Percentiles rank a stretch among this genome's conserved stretches.
phyloP scores from a whole-genome alignment of 495 filamentous ascomycete genomes.

The Saxophila tyrrhenica region DNA sequence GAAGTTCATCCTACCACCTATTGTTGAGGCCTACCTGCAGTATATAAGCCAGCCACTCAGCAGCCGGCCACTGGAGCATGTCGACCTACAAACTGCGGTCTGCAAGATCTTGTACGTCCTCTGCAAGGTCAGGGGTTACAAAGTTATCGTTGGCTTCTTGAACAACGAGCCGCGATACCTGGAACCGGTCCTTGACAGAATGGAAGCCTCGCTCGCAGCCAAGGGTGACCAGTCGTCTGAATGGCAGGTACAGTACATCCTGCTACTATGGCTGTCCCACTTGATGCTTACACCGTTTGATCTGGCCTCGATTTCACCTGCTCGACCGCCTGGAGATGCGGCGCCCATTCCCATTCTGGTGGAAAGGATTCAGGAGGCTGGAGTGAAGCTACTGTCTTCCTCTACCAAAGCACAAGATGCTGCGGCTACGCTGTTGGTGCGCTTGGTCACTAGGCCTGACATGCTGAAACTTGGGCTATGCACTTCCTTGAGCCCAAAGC shows the following conservation, averaged over 20 bases:
- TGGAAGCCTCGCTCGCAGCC: slow-evolving; percentile 30
- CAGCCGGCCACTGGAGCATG: slow-evolving; percentile 5
- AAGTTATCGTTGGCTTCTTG: slow-evolving; percentile 80
- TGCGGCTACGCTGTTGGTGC: slow-evolving; percentile 67
- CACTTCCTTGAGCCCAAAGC: background rate
- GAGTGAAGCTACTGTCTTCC: slow-evolving; percentile 54
- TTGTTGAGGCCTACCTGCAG: slow-evolving; percentile 63
- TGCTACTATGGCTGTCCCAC: slow-evolving; percentile 87
- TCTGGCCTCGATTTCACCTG: slow-evolving; percentile 61
- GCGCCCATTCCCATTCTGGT: slow-evolving; percentile 22
- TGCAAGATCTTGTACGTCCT: slow-evolving; percentile 74
- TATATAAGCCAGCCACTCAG: slow-evolving; percentile 35
- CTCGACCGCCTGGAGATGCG: background rate
- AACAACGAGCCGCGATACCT: slow-evolving; percentile 77
- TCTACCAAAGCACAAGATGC: slow-evolving; percentile 82
- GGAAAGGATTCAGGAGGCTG: slow-evolving; percentile 57
- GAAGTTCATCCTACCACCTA: slow-evolving; percentile 54
- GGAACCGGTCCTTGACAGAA: slow-evolving; percentile 61
- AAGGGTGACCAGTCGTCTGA: slow-evolving; percentile 31
- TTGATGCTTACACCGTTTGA: slow-evolving; percentile 89
- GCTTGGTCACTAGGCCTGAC: slow-evolving; percentile 70
- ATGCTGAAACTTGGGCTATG: slow-evolving; percentile 66
- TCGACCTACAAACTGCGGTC: slow-evolving; percentile 43
- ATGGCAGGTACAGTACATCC: slow-evolving; percentile 85
- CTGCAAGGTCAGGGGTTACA: slow-evolving; percentile 88